Conservation (phyloP, 306 rosid species). For the Cajanus cajan region DNA sequence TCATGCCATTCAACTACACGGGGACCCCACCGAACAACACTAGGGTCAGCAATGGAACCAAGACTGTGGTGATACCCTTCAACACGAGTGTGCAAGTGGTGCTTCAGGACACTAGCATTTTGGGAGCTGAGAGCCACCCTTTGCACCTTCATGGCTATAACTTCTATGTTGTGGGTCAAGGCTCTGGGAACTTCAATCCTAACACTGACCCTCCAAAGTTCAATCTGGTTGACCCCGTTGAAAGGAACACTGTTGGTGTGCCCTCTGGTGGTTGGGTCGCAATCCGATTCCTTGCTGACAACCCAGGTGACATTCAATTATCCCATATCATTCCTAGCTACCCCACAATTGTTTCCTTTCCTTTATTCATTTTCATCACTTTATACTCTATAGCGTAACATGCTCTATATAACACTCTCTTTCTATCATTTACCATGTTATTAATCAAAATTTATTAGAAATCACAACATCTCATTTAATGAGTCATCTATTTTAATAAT, state of each 20-base stretch:
- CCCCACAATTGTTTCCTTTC: background rate
- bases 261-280: conserved; percentile 88
- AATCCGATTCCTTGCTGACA: conserved; percentile 66
- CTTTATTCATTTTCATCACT: background rate
- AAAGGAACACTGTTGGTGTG: conserved; percentile 66
- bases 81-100: conserved; percentile 49
- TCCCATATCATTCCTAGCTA: background rate
- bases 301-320: conserved; percentile 53
- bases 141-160: conserved; percentile 79
- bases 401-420: no score
- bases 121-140: conserved; percentile 80
- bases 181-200: conserved; percentile 62
- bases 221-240: conserved; percentile 66
- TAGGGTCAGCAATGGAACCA: conserved; percentile 46
- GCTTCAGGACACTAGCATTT: conserved; percentile 62
- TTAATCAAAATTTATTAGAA: no score
- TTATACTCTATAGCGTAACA: background rate
- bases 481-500: no score
- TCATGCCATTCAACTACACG: conserved; percentile 45
- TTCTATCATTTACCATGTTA: no score
- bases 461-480: no score
- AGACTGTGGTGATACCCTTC: conserved; percentile 39
- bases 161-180: conserved; percentile 66
- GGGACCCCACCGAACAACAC: conserved; percentile 59
- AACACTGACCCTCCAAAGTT: conserved; percentile 49